Percentiles rank a stretch among this genome's conserved stretches.
These are phyloP conservation scores for Cynanchum wilfordii DNA, from an alignment of 257 asterid species.

Conservation along the genomic window DNA sequence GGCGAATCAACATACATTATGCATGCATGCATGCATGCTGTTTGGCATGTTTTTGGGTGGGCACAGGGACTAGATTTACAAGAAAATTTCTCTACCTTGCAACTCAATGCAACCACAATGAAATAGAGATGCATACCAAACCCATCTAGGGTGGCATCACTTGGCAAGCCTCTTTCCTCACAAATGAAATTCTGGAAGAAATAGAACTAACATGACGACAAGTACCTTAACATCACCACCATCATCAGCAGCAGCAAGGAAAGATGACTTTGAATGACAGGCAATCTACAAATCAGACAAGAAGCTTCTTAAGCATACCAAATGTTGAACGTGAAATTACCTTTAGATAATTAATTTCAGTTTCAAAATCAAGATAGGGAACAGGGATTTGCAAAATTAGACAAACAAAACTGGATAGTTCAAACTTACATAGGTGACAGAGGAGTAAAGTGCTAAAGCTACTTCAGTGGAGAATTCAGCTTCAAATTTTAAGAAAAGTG, in stretches of 20 bases:
- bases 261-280: conserved; percentile 73
- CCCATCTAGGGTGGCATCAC: not conserved
- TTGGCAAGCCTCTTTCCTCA: not conserved
- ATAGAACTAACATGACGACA: conserved; percentile 7
- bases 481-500: not conserved
- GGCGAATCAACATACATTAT: not conserved
- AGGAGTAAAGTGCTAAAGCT: not conserved
- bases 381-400: not conserved
- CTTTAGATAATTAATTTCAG: not conserved
- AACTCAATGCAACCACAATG: not conserved
- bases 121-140: not conserved
- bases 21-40: not conserved
- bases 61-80: not conserved
- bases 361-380: not conserved
- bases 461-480: not conserved
- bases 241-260: conserved; percentile 95
- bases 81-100: not conserved
- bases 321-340: not conserved
- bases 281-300: conserved; percentile 47
- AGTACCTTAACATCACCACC: conserved; percentile 91
- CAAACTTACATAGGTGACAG: not conserved
- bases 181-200: not conserved
- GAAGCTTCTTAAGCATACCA: not conserved
- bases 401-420: no score
- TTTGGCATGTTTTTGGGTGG: not conserved